Evolutionary conservation across 169 alveolate genomes (phyloP), one percentile per base, ranked within the genome.

Genomic region (Perkinsus marinus): DNA sequence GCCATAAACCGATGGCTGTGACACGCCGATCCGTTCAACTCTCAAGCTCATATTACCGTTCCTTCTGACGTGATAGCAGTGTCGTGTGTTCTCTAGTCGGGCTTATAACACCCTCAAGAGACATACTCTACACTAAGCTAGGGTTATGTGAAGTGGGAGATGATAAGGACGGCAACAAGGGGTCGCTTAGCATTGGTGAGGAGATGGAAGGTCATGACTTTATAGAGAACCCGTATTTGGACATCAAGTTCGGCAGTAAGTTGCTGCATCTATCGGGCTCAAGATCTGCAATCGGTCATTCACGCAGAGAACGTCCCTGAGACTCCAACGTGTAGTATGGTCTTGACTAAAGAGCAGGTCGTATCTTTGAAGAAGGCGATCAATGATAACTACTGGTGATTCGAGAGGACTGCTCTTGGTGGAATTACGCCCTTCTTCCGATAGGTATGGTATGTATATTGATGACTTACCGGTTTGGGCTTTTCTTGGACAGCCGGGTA

Each of bases 71-170:
- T 19, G 3, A 39, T 89, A 41, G 39, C 22, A 9, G 90, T n/a
- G 43, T 89, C 68, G 68, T 26, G 57, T 38, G 16, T 26, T n/a
- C 69, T 26, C 92, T 13, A 90, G 89, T 13, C 94, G 94, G 39
- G n/a, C n/a, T n/a, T 93, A 90, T 43, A 39, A 91, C 43, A 93
- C 69, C 94, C 94, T 68, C 94, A 93, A 34, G 94, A 93, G 90
- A 68, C 94, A 19, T 93, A 93, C 89, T 43, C 93, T 93, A 91
- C 68, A 37, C 38, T 0, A 91, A 39, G 39, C 47, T 93, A 68
- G 92, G 92, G 36, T 22, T 93, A 9, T 93, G 94, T 43, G 89
- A 68, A 9, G 92, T 93, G 90, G 46, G 39, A 5, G 69, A 68
- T 13, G 43, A 68, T 22, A 91, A 68, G 26, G 37, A 38, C 7